These are phyloP conservation scores for Aureobasidium namibiae DNA, from an alignment of 2,329 filamentous ascomycete genomes.

Conservation along the genomic window DNA sequence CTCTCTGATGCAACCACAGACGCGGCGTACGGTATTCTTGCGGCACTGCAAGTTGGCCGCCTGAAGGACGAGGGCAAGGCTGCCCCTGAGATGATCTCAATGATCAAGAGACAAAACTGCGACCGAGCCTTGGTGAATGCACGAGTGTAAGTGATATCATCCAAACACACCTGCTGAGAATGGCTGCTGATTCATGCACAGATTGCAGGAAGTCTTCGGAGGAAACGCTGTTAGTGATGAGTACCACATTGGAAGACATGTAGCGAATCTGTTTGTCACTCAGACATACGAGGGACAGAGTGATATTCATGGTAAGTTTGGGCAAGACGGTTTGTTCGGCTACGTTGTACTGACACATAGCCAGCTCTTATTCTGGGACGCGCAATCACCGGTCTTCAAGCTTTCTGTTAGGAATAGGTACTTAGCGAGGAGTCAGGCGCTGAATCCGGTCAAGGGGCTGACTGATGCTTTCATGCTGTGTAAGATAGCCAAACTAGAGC, in stretches of 20 bases:
- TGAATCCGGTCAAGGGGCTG: background rate
- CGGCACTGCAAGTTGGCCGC: constrained; percentile 80
- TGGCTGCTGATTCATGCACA: constrained; percentile 23
- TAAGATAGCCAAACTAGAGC: constrained; percentile 1
- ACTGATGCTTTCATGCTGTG: constrained; percentile 1
- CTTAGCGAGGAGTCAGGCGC: background rate
- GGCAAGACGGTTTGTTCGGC: background rate
- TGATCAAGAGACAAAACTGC: constrained; percentile 98
- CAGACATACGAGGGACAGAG: constrained; percentile 98
- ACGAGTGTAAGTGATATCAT: constrained; percentile 44
- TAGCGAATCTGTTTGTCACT: constrained; percentile 91
- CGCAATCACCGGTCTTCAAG: constrained; percentile 60
- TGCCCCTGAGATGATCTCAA: constrained; percentile 88
- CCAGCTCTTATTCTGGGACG: constrained; percentile 42
- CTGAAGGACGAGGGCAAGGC: constrained; percentile 86
- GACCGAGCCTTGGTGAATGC: constrained; percentile 77
- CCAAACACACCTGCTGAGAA: background rate
- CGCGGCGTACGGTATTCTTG: constrained; percentile 82
- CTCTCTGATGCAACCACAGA: constrained; percentile 87
- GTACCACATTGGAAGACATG: constrained; percentile 89
- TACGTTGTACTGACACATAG: constrained; percentile 17
- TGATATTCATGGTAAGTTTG: constrained; percentile 83
- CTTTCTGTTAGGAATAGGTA: constrained; percentile 44
- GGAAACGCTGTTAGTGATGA: constrained; percentile 98
- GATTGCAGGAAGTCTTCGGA: constrained; percentile 89